Evolutionary conservation across 2,329 filamentous ascomycete species (phyloP).

Genomic region (Alternaria brassicae): DNA sequence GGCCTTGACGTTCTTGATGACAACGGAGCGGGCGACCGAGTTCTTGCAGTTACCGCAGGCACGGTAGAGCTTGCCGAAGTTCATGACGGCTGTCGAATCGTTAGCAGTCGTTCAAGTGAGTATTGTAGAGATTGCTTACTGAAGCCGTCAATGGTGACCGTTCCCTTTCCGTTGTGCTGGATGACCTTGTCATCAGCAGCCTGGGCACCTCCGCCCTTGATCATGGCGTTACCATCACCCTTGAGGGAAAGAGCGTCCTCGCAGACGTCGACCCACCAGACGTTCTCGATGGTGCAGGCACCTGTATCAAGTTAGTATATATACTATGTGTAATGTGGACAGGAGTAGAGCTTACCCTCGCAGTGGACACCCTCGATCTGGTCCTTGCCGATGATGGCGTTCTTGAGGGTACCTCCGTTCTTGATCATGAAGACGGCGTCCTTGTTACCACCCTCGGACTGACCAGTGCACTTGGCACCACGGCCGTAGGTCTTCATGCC

Average conservation of each 20-base stretch:
- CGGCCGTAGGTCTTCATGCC: slow-evolving; percentile 47
- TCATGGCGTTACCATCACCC: slow-evolving; percentile 46
- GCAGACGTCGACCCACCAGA: slow-evolving; percentile 53
- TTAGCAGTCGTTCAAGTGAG: slow-evolving; percentile 48
- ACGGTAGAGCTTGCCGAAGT: slow-evolving; percentile 56
- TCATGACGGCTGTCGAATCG: slow-evolving; percentile 25
- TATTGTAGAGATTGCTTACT: slow-evolving; percentile 32
- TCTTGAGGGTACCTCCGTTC: slow-evolving; percentile 60
- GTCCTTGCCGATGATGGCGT: slow-evolving; percentile 63
- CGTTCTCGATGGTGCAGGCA: slow-evolving; percentile 41
- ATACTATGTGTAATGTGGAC: neutral
- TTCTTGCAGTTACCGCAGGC: slow-evolving; percentile 60
- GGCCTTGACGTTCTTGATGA: slow-evolving; percentile 56
- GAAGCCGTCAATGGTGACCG: slow-evolving; percentile 50
- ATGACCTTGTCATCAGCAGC: slow-evolving; percentile 53
- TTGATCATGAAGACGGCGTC: slow-evolving; percentile 63
- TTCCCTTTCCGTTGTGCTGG: slow-evolving; percentile 54
- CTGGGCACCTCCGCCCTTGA: slow-evolving; percentile 53
- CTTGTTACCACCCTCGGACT: slow-evolving; percentile 54
- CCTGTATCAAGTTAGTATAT: slow-evolving; percentile 35
- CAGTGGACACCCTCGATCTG: slow-evolving; percentile 51
- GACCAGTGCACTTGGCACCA: slow-evolving; percentile 50
- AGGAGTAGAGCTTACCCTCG: slow-evolving; percentile 37
- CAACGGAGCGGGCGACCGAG: slow-evolving; percentile 53
- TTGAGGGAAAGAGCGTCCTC: slow-evolving; percentile 51